phyloP scores from a whole-genome alignment of 345 rosid genomes.

The Mallotus nudiflorus region DNA sequence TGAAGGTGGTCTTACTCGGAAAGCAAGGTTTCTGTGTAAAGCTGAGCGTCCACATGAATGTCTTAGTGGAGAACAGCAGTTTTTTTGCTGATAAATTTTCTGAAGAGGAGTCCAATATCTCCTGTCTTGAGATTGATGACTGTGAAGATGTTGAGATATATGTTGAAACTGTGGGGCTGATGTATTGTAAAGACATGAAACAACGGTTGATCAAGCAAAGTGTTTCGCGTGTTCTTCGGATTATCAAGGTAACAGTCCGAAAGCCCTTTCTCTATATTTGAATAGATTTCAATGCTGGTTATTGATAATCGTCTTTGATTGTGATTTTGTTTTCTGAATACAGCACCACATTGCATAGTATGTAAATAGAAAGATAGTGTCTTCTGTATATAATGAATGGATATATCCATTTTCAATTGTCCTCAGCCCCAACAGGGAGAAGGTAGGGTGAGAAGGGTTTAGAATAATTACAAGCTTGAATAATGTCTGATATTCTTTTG shows the following conservation, averaged over 20 bases:
- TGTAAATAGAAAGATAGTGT: neutral
- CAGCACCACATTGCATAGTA: neutral
- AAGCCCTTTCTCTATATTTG: slow-evolving; percentile 2
- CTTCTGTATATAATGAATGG: neutral
- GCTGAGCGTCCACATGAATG: slow-evolving; percentile 79
- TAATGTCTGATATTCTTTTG: neutral
- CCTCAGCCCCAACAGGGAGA: neutral
- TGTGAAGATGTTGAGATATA: slow-evolving; percentile 91
- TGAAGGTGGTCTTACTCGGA: slow-evolving; percentile 80
- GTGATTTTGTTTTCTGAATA: neutral
- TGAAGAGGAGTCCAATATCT: slow-evolving; percentile 49
- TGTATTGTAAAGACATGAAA: slow-evolving; percentile 98
- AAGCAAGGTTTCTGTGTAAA: slow-evolving; percentile 97
- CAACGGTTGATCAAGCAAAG: slow-evolving; percentile 89
- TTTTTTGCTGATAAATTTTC: slow-evolving; percentile 71
- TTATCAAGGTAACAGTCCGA: slow-evolving; percentile 69
- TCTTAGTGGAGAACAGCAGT: slow-evolving; percentile 64
- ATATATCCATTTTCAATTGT: neutral
- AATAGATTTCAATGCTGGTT: slow-evolving; percentile 13
- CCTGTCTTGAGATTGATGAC: slow-evolving; percentile 76
- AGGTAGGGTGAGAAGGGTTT: neutral
- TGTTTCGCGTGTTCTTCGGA: slow-evolving; percentile 76
- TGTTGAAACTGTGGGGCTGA: slow-evolving; percentile 89
- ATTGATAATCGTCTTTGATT: neutral
- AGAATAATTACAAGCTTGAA: neutral